phyloP scores from a whole-genome alignment of 164 flowering plant genomes.

The Vitis rupestris region DNA sequence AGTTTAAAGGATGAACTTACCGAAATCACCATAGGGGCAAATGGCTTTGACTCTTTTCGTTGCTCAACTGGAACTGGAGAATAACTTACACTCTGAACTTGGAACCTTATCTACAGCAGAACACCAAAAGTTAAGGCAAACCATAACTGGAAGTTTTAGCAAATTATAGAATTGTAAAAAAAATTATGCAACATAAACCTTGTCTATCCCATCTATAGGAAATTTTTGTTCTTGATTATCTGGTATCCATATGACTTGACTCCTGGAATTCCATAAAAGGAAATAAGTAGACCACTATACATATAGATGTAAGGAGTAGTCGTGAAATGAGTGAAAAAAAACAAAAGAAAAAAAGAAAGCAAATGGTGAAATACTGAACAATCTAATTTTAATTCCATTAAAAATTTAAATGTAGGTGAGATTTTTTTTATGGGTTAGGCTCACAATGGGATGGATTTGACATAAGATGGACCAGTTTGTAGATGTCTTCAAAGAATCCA shows the following conservation, averaged over 20 bases:
- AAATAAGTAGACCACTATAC: neutral
- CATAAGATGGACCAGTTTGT: conserved; percentile 55
- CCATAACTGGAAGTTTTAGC: neutral
- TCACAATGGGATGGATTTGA: conserved; percentile 37
- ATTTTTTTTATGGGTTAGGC: conserved; percentile 26
- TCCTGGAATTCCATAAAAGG: conserved; percentile 29
- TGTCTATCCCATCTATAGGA: conserved; percentile 44
- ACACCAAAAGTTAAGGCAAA: neutral
- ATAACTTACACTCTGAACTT: conserved; percentile 55
- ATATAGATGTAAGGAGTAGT: too few species aligned
- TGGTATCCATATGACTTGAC: conserved; percentile 58
- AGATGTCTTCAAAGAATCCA: conserved; percentile 82
- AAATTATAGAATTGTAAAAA: neutral
- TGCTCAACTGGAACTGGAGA: conserved; percentile 72
- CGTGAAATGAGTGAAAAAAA: too few species aligned
- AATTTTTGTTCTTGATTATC: conserved; percentile 26
- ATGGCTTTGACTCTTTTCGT: conserved; percentile 63
- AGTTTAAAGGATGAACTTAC: conserved; percentile 40
- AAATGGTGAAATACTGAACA: too few species aligned
- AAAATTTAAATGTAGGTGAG: neutral
- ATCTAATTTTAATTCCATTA: neutral
- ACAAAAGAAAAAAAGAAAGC: too few species aligned
- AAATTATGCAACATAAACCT: conserved; percentile 37
- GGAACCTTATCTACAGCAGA: conserved; percentile 67
- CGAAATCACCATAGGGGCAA: conserved; percentile 86